Conservation (phyloP, 768 basidiomycete genomes). For the Xerocomus brunneocitrinus region DNA sequence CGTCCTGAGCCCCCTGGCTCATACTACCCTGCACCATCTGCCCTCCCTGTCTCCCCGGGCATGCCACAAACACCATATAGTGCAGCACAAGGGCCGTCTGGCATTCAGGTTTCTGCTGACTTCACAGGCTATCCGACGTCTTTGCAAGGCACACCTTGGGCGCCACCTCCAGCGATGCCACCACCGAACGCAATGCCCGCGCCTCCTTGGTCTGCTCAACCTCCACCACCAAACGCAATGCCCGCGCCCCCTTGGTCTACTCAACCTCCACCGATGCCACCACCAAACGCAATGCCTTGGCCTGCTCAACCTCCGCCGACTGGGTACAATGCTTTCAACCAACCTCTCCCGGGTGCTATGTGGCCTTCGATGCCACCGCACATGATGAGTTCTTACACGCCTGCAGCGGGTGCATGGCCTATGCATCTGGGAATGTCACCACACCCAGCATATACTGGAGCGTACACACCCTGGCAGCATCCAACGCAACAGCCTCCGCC, state of each 20-base stretch:
- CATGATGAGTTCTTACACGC: constrained; percentile 19
- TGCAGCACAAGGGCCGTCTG: constrained; percentile 2
- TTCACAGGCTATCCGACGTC: constrained; percentile 31
- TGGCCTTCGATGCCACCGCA: constrained; percentile 18
- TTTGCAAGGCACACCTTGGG: constrained; percentile 26
- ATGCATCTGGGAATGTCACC: constrained; percentile 24
- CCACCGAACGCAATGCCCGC: constrained; percentile 21
- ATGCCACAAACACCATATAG: constrained; percentile 7
- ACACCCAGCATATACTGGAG: constrained; percentile 14
- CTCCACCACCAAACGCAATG: constrained; percentile 18
- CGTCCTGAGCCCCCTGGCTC: constrained; percentile 28
- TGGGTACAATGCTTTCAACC: constrained; percentile 28
- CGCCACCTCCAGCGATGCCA: constrained; percentile 15
- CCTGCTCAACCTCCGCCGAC: constrained; percentile 16
- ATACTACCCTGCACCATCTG: constrained; percentile 29
- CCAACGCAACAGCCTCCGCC: constrained; percentile 25
- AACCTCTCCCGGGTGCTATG: constrained; percentile 26
- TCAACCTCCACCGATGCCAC: constrained; percentile 14
- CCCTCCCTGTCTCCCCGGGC: constrained; percentile 24
- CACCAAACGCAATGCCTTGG: constrained; percentile 22
- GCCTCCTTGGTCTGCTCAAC: constrained; percentile 13
- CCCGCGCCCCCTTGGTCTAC: constrained; percentile 6
- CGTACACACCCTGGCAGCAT: constrained; percentile 26
- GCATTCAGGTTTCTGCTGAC: constrained; percentile 24
- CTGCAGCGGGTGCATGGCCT: constrained; percentile 26